Percentiles rank a stretch among this genome's conserved stretches.
phyloP scores from a whole-genome alignment of 169 alveolate species.

The Toxoplasma gondii region DNA sequence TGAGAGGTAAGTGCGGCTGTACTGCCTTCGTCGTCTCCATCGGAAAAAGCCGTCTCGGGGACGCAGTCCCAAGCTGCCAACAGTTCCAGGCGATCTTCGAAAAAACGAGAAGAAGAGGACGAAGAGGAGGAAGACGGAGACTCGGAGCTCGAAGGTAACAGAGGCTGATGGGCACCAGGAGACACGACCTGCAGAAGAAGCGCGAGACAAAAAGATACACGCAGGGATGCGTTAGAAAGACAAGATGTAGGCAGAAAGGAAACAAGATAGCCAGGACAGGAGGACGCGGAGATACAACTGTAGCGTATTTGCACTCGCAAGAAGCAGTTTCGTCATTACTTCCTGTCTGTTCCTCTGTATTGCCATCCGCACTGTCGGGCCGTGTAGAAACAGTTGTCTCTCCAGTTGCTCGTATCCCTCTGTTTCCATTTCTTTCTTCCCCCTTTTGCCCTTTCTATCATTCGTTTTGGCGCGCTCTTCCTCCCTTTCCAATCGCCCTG shows the following conservation, averaged over 20 bases:
- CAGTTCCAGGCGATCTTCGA: not conserved
- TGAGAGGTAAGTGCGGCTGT: not conserved
- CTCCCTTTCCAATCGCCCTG: not conserved
- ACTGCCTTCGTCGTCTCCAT: not conserved
- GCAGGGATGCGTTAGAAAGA: not conserved
- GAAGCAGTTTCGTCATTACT: too few relatives aligned
- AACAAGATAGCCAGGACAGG: too few relatives aligned
- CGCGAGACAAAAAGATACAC: not conserved
- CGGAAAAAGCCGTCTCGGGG: not conserved
- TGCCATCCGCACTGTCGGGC: too few relatives aligned
- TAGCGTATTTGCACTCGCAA: too few relatives aligned
- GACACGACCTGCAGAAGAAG: not conserved
- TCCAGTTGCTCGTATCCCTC: not conserved
- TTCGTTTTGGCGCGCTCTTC: too few relatives aligned
- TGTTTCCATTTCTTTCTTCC: not conserved
- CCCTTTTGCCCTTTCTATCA: too few relatives aligned
- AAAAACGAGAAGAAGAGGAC: not conserved
- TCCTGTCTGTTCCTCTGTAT: too few relatives aligned
- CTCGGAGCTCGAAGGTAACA: not conserved
- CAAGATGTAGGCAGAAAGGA: not conserved
- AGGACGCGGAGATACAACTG: too few relatives aligned
- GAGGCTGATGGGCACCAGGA: not conserved
- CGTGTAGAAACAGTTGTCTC: too few relatives aligned
- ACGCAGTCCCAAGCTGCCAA: constrained; percentile 17
- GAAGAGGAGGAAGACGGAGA: not conserved